Percentiles rank a stretch among this genome's conserved stretches.
These are phyloP conservation scores for Lactifluus pinguis DNA, from an alignment of 768 basidiomycete genomes.

Conservation along the genomic window DNA sequence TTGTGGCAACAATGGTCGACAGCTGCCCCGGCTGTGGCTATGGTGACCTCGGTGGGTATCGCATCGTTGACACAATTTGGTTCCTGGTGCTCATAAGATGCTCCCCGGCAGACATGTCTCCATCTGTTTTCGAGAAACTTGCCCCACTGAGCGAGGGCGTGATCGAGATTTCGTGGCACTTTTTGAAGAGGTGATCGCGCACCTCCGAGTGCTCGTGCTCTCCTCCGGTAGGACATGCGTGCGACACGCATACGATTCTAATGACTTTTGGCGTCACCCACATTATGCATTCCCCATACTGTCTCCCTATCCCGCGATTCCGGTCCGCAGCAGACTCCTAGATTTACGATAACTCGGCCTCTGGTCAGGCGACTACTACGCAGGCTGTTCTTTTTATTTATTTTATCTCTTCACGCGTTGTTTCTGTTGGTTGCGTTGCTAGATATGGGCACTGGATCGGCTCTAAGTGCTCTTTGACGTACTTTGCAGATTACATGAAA, in stretches of 20 bases:
- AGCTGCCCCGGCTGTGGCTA: conserved; percentile 13
- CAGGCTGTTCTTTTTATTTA: conserved; percentile 8
- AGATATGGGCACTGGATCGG: neutral
- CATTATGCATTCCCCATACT: neutral
- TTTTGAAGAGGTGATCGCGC: neutral
- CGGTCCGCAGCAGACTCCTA: neutral
- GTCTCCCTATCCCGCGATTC: neutral
- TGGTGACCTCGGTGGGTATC: conserved; percentile 14
- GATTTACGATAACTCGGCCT: conserved; percentile 2
- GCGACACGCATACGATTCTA: neutral
- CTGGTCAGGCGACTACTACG: conserved; percentile 9
- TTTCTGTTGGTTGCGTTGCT: neutral
- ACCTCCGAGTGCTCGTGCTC: neutral
- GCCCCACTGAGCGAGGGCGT: neutral
- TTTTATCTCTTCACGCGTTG: neutral
- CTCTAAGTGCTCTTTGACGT: too few species aligned
- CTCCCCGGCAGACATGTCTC: conserved; percentile 16
- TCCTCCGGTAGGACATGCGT: conserved; percentile 11
- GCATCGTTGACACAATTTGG: neutral
- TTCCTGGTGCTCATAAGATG: neutral
- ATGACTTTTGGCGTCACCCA: neutral
- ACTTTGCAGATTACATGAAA: too few species aligned
- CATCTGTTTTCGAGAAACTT: neutral
- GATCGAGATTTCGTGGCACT: neutral
- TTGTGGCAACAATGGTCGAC: conserved; percentile 6